Percentiles rank a stretch among this genome's conserved stretches.
phyloP scores from a whole-genome alignment of 192 early-diverging fungal genomes.

The Podila clonocystis region DNA sequence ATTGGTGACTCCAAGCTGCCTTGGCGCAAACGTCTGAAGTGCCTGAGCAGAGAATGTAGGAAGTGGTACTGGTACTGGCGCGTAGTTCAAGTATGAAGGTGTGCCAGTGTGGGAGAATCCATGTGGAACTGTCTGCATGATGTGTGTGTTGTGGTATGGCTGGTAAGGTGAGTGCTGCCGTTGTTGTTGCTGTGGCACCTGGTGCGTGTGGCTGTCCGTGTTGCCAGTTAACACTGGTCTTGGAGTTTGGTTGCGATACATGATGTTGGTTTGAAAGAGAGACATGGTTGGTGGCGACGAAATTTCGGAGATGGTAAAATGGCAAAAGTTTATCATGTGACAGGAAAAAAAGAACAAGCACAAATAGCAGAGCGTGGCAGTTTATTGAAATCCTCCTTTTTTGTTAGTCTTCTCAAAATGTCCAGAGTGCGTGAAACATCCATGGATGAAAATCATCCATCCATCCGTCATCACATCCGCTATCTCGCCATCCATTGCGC shows the following conservation, averaged over 20 bases:
- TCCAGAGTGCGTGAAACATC: slow-evolving; percentile 46
- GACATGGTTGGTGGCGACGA: not conserved
- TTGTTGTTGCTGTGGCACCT: not conserved
- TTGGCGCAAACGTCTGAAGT: slow-evolving; percentile 24
- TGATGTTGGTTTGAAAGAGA: not conserved
- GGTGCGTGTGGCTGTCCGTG: not conserved
- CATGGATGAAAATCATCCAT: slow-evolving; percentile 2
- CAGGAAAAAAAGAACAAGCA: not conserved
- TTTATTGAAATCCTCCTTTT: slow-evolving; percentile 31
- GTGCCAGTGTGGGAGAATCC: not conserved
- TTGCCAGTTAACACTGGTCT: not conserved
- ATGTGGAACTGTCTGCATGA: too few relatives aligned
- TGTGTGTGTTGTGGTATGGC: not conserved
- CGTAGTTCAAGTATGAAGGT: not conserved
- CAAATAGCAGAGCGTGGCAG: not conserved
- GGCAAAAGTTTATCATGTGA: slow-evolving; percentile 1
- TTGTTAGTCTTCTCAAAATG: slow-evolving; percentile 44
- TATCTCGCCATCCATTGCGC: slow-evolving; percentile 6
- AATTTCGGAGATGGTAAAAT: not conserved
- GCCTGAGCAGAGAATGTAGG: slow-evolving; percentile 27
- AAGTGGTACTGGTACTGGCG: not conserved
- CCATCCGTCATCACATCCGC: slow-evolving; percentile 17
- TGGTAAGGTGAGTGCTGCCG: not conserved
- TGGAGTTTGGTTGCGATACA: not conserved
- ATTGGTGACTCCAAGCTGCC: slow-evolving; percentile 8